Conservation (phyloP, 139 green algal species). For the Closterium sp. region DNA sequence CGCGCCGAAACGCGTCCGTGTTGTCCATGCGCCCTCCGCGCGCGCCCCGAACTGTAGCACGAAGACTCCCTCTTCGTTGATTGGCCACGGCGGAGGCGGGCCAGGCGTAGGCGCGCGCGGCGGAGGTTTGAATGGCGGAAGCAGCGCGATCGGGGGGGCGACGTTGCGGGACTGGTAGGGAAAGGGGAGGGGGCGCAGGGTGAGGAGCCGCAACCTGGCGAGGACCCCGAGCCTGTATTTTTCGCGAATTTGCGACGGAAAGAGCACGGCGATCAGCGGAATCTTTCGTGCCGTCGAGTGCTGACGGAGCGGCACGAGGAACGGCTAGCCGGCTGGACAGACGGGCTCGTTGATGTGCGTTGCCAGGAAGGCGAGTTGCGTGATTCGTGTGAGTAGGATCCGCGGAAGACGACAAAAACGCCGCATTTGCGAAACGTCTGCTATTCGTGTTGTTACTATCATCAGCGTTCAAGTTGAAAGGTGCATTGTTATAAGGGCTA, state of each 20-base stretch:
- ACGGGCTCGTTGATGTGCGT: background rate
- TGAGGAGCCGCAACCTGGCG: background rate
- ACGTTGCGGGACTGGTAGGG: background rate
- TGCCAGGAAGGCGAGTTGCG: background rate
- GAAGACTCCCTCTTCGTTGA: background rate
- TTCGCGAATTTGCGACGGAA: background rate
- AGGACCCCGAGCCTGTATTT: background rate
- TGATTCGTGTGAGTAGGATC: background rate
- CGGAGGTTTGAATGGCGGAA: background rate
- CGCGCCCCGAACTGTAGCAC: background rate
- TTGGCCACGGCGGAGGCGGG: background rate
- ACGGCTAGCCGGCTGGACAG: background rate
- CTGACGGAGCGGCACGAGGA: background rate
- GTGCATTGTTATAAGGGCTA: background rate
- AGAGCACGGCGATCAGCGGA: background rate
- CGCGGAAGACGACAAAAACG: background rate
- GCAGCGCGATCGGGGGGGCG: background rate
- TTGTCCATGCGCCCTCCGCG: background rate
- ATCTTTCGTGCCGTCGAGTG: background rate
- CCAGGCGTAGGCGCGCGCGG: too few relatives aligned
- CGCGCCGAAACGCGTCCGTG: background rate
- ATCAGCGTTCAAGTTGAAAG: background rate
- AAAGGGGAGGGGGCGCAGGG: background rate
- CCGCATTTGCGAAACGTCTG: background rate
- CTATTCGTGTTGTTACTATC: background rate